Percentiles rank a stretch among this genome's conserved stretches.
These are phyloP conservation scores for Pseudocercospora pini-densiflorae DNA, from an alignment of 2,329 filamentous ascomycete species.

Conservation along the genomic window DNA sequence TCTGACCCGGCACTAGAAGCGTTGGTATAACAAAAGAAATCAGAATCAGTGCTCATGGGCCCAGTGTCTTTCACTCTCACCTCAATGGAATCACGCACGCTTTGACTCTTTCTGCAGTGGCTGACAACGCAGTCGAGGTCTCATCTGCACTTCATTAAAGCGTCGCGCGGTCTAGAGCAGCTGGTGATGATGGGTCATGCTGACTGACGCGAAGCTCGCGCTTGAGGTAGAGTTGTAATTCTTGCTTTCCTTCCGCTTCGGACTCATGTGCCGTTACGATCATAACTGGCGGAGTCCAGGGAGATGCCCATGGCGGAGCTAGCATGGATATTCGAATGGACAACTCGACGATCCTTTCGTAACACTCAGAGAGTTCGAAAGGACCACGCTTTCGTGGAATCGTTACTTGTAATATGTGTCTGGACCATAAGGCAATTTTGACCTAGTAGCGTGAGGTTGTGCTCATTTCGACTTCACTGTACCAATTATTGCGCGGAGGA, in stretches of 20 bases:
- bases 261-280: background rate
- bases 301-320: background rate
- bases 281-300: background rate
- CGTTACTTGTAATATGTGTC: too few species aligned
- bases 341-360: background rate
- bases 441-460: too few species aligned
- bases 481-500: too few species aligned
- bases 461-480: too few species aligned
- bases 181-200: background rate
- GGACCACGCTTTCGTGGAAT: background rate
- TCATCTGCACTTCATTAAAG: background rate
- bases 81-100: background rate
- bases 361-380: background rate
- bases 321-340: background rate
- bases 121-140: background rate
- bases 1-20: background rate
- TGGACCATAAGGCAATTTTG: too few species aligned
- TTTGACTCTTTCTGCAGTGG: background rate
- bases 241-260: background rate
- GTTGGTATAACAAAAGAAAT: background rate
- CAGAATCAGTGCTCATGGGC: background rate
- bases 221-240: background rate
- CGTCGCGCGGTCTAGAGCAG: background rate
- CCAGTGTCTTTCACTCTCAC: background rate
- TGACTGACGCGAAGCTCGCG: background rate